Evolutionary conservation across 441 rosid species (phyloP), one percentile per base, ranked within the genome.

Genomic region (Lepidium campestre): DNA sequence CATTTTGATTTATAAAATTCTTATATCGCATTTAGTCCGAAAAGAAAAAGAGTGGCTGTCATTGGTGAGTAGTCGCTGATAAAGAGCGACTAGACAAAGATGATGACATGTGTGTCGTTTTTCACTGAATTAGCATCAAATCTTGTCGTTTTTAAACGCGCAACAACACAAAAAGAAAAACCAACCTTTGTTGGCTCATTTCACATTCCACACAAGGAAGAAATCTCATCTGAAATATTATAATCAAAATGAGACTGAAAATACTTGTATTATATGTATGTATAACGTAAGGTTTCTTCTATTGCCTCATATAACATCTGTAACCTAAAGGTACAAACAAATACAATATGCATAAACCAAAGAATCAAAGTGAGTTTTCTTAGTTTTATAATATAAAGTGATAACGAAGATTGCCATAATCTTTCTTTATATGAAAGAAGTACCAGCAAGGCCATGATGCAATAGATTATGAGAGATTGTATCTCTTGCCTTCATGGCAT

Each of bases 401-500:
- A 61, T 11, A 46, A 37, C 35, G 11, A 61, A 39, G 65, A 67
- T 46, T 37, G 45, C 64, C 71, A 65, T 3, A 37, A 50, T 29
- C 47, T 5, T 29, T 29, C 2, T 25, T 65, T 79, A 86, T 7
- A 88, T 66, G 63, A 88, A 89, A 57, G 87, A 77, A 72, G 94
- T 81, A 65, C 96, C 95, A 3, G 93, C 98, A 15, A 83, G 88
- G 54, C 93, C 93, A 52, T 87, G 88, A 62, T 87, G 93, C 75
- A 87, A 57, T 31, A 87, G 83, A 57, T 87, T 85, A 72, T 87
- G 88, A 32, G 93, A 86, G 65, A 87, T 83, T 2, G 81, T 63
- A 62, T 87, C 90, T 67, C 93, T 82, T 2, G 88, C 82, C 78
- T 85, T 85, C 86, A 82, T 62, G 0, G 90, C 86, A 71, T 54